phyloP scores from a whole-genome alignment of 1,139 yeast genomes.

The Keqinozyma sinolaborantium region DNA sequence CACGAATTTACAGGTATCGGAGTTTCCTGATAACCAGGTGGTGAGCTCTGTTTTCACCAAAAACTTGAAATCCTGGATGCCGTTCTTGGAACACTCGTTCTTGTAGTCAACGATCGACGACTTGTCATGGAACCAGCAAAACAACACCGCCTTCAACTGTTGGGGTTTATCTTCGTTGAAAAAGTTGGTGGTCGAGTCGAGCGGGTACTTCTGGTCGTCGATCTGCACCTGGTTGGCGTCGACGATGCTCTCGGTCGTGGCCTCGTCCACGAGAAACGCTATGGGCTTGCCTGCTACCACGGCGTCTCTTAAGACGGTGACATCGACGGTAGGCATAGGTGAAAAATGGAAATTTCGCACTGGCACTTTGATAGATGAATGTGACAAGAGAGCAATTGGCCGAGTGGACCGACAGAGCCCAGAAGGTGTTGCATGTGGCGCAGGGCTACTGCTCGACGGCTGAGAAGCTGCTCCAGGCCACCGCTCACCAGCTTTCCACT shows the following conservation, averaged over 20 bases:
- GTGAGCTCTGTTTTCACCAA: slow-evolving; percentile 82
- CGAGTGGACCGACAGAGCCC: slow-evolving; percentile 30
- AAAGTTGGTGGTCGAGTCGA: slow-evolving; percentile 55
- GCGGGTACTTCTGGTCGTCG: slow-evolving; percentile 20
- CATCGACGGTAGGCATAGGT: slow-evolving; percentile 1
- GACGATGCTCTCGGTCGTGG: slow-evolving; percentile 23
- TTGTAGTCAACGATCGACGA: slow-evolving; percentile 81
- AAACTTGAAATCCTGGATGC: slow-evolving; percentile 73
- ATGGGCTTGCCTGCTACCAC: slow-evolving; percentile 15
- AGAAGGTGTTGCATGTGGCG: slow-evolving; percentile 25
- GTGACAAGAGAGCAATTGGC: slow-evolving; percentile 4
- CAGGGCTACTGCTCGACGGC: slow-evolving; percentile 31
- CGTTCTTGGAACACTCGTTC: slow-evolving; percentile 62
- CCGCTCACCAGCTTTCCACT: slow-evolving; percentile 18
- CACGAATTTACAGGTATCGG: slow-evolving; percentile 53
- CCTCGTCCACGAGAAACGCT: slow-evolving; percentile 17
- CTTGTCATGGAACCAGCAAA: slow-evolving; percentile 79
- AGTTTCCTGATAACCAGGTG: slow-evolving; percentile 74
- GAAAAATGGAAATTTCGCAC: slow-evolving; percentile 1
- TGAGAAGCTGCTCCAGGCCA: slow-evolving; percentile 23
- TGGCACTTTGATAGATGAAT: slow-evolving; percentile 2
- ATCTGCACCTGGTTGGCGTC: slow-evolving; percentile 36
- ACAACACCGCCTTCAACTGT: slow-evolving; percentile 61
- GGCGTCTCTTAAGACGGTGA: slow-evolving; percentile 6
- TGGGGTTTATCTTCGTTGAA: slow-evolving; percentile 49